Conservation (phyloP, 2,329 filamentous ascomycete species). For the Raffaelea albimanens region DNA sequence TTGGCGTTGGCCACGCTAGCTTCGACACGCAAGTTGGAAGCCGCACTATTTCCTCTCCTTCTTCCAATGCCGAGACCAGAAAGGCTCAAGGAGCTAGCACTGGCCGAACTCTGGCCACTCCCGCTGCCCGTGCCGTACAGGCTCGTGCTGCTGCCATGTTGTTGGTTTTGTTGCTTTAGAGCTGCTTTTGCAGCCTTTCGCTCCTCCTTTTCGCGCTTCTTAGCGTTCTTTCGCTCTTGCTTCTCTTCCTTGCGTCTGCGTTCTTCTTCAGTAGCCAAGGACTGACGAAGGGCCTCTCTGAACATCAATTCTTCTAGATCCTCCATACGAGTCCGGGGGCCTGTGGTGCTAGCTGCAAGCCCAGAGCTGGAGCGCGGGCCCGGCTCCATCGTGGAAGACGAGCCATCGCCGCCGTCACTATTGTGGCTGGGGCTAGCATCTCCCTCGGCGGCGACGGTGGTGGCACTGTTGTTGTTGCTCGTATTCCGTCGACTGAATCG, state of each 20-base stretch:
- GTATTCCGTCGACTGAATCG: constrained; percentile 49
- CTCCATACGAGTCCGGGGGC: constrained; percentile 52
- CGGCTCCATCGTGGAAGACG: constrained; percentile 21
- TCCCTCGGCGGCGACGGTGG: too few species aligned
- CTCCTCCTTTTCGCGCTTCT: constrained; percentile 75
- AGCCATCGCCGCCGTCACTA: constrained; percentile 16
- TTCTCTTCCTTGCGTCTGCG: constrained; percentile 79
- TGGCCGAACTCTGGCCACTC: constrained; percentile 38
- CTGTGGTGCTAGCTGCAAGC: constrained; percentile 12
- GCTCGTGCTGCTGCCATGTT: constrained; percentile 25
- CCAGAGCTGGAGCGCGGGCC: constrained; percentile 21
- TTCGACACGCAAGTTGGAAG: constrained; percentile 51
- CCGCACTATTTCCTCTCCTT: constrained; percentile 48
- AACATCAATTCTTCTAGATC: constrained; percentile 98
- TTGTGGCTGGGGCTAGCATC: constrained; percentile 17
- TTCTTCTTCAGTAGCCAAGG: constrained; percentile 87
- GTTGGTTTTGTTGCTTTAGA: constrained; percentile 25
- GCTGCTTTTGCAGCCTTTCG: constrained; percentile 67
- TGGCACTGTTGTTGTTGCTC: constrained; percentile 21
- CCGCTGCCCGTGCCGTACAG: constrained; percentile 29
- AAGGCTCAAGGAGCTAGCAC: constrained; percentile 57
- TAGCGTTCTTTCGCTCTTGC: constrained; percentile 70
- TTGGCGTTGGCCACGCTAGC: constrained; percentile 37
- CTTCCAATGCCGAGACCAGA: constrained; percentile 49
- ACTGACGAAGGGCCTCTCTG: constrained; percentile 87